A percentile compares a stretch with the other conserved stretches of the same genome.
phyloP scores from a whole-genome alignment of 805 yeast genomes.

The Sugiyamaella mastotermitis region DNA sequence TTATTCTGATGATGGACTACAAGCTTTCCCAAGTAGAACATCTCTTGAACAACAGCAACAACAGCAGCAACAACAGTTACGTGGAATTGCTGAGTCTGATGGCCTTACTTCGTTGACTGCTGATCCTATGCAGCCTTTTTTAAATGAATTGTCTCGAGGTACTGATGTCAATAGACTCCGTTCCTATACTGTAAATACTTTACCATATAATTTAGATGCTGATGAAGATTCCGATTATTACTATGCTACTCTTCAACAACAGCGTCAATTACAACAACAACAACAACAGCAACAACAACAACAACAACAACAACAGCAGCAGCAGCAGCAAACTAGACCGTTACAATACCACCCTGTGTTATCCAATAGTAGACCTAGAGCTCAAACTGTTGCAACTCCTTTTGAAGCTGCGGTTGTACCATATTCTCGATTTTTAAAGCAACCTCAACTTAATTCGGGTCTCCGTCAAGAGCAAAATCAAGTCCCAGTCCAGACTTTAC shows the following conservation, averaged over 20 bases:
- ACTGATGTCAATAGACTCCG: conserved; percentile 28
- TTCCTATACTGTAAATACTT: conserved; percentile 26
- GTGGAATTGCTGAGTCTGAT: conserved; percentile 4
- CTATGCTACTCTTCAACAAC: conserved; percentile 6
- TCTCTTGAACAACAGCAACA: conserved; percentile 9
- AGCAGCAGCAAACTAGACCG: conserved; percentile 1
- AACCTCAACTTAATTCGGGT: conserved; percentile 1
- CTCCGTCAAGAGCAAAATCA: conserved; percentile 1
- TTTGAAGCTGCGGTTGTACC: conserved; percentile 1
- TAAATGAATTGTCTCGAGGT: conserved; percentile 26
- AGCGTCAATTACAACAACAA: conserved; percentile 18
- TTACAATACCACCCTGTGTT: conserved; percentile 2
- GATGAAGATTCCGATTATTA: conserved; percentile 9
- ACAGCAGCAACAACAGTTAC: conserved; percentile 13
- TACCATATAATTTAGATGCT: conserved; percentile 8
- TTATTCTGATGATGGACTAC: neutral
- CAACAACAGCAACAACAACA: conserved; percentile 18
- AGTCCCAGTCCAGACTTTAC: too few relatives aligned
- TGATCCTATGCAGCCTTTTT: conserved; percentile 27
- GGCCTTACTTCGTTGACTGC: conserved; percentile 9
- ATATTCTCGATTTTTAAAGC: neutral
- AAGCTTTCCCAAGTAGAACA: too few relatives aligned
- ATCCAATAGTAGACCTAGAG: conserved; percentile 1
- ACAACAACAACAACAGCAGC: conserved; percentile 1
- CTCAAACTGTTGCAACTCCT: conserved; percentile 5